Evolutionary conservation across 2,329 filamentous ascomycete genomes (phyloP).

Genomic region (Fusarium sp.): DNA sequence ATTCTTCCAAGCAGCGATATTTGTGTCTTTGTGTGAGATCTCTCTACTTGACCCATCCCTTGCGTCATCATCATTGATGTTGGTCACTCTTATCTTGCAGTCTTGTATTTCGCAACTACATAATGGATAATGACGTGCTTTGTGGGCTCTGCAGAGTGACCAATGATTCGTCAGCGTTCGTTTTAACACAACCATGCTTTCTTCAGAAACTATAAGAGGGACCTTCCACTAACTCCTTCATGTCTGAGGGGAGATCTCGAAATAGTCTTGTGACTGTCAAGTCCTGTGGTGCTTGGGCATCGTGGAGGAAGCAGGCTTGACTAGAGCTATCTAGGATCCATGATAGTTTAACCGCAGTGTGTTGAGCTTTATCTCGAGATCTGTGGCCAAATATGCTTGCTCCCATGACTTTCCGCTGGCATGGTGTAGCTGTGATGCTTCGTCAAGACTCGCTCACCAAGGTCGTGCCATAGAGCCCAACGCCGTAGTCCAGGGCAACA

Average conservation of each 20-base stretch:
- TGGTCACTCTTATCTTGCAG: neutral
- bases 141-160: neutral
- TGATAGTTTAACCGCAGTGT: neutral
- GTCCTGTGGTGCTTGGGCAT: neutral
- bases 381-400: neutral
- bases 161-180: neutral
- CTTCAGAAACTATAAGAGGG: neutral
- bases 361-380: neutral
- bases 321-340: neutral
- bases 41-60: neutral
- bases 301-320: neutral
- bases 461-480: neutral
- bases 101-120: neutral
- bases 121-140: neutral
- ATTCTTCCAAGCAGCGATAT: slow-evolving; percentile 32
- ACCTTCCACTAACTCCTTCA: neutral
- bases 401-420: neutral
- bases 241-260: neutral
- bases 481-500: neutral
- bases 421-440: neutral
- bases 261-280: neutral
- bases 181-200: neutral
- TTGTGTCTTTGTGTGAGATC: slow-evolving; percentile 4
- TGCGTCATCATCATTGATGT: neutral
- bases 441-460: neutral